A percentile compares a stretch with the other conserved stretches of the same genome.
These are phyloP conservation scores for Lomentospora prolificans DNA, from an alignment of 2,329 filamentous ascomycete genomes.

Conservation along the genomic window DNA sequence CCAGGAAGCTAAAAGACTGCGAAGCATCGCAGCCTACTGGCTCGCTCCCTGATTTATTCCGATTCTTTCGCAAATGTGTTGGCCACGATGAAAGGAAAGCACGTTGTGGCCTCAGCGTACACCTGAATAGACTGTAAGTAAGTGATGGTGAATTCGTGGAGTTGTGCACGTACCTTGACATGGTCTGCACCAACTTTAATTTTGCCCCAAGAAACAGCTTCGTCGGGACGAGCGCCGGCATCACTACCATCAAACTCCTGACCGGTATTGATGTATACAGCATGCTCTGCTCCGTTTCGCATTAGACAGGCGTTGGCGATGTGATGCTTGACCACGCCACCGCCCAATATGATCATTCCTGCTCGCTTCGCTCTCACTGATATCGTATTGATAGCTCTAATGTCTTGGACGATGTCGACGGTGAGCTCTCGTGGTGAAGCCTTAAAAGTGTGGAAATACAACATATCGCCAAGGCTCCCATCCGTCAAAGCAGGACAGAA, in stretches of 20 bases:
- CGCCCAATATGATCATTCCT: slow-evolving; percentile 92
- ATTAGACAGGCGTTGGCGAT: slow-evolving; percentile 97
- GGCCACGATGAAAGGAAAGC: slow-evolving; percentile 57
- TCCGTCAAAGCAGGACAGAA: slow-evolving; percentile 96
- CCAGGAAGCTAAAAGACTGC: too few species aligned
- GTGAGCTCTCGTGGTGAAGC: slow-evolving; percentile 69
- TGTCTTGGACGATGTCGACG: slow-evolving; percentile 89
- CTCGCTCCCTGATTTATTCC: too few species aligned
- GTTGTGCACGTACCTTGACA: slow-evolving; percentile 60
- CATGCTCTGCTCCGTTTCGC: slow-evolving; percentile 93
- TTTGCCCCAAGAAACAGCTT: slow-evolving; percentile 98
- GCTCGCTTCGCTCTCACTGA: slow-evolving; percentile 77
- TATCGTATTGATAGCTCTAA: slow-evolving; percentile 85
- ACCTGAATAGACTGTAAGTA: slow-evolving; percentile 31
- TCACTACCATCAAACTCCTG: slow-evolving; percentile 98
- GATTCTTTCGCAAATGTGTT: slow-evolving; percentile 55
- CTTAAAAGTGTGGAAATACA: slow-evolving; percentile 97
- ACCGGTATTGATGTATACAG: slow-evolving; percentile 94
- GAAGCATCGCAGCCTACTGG: too few species aligned
- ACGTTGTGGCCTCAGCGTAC: slow-evolving; percentile 54
- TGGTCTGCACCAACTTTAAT: slow-evolving; percentile 81
- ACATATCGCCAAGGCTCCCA: slow-evolving; percentile 91
- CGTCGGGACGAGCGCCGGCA: slow-evolving; percentile 86
- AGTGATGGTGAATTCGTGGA: not conserved
- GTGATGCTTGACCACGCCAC: slow-evolving; percentile 94